Conservation (phyloP, 2,329 filamentous ascomycete species). For the Aureobasidium sp. region DNA sequence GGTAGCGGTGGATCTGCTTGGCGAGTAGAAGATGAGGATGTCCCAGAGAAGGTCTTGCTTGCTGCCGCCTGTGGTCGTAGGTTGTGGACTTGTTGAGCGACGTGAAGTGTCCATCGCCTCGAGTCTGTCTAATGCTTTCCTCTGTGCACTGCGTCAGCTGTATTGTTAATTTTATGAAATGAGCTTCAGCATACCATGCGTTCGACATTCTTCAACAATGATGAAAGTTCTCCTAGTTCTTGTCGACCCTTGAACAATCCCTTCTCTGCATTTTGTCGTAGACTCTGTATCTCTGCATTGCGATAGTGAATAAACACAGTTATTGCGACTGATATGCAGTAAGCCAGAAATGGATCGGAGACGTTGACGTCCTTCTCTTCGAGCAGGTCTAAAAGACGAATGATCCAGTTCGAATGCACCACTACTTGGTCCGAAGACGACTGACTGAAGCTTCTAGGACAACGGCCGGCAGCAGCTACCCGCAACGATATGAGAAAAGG, state of each 20-base stretch:
- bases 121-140: slow-evolving; percentile 5
- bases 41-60: slow-evolving; percentile 14
- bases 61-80: background rate
- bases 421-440: slow-evolving; percentile 6
- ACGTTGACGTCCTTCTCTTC: slow-evolving; percentile 3
- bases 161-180: background rate
- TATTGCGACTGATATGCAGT: slow-evolving; percentile 5
- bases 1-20: background rate
- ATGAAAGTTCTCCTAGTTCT: background rate
- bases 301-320: slow-evolving; percentile 13
- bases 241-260: slow-evolving; percentile 9
- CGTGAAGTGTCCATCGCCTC: slow-evolving; percentile 2
- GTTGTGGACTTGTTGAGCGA: slow-evolving; percentile 9
- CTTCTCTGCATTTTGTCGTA: slow-evolving; percentile 9
- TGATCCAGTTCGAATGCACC: slow-evolving; percentile 14
- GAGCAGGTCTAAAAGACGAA: background rate
- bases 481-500: slow-evolving; percentile 11
- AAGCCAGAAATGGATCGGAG: slow-evolving; percentile 7
- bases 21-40: slow-evolving; percentile 10
- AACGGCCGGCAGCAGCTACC: background rate
- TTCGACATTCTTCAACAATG: slow-evolving; percentile 6
- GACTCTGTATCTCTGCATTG: background rate
- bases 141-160: background rate
- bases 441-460: slow-evolving; percentile 11
- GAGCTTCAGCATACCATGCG: background rate